These are phyloP conservation scores for Chytriomyces sp. DNA, from an alignment of 192 early-diverging fungal species.

Conservation along the genomic window DNA sequence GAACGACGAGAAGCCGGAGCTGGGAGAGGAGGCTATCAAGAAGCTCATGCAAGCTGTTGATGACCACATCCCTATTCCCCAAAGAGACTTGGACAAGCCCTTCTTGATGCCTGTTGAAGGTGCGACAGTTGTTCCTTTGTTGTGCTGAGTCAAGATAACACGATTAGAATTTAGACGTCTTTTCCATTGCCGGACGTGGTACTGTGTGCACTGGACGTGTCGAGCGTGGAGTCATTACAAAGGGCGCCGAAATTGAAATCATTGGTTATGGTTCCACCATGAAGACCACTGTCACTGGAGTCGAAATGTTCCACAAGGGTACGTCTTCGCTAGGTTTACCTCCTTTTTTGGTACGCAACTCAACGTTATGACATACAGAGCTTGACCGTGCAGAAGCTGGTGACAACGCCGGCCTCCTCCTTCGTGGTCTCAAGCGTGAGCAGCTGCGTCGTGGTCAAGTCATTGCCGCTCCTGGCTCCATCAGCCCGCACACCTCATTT, in stretches of 20 bases:
- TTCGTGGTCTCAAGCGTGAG: constrained; percentile 97
- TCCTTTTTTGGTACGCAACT: no score
- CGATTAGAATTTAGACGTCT: constrained; percentile 71
- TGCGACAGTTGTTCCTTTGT: constrained; percentile 8
- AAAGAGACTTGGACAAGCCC: constrained; percentile 95
- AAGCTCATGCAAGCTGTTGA: constrained; percentile 96
- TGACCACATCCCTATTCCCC: constrained; percentile 85
- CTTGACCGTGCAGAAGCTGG: constrained; percentile 95
- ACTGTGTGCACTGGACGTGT: constrained; percentile 95
- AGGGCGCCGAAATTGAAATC: constrained; percentile 96
- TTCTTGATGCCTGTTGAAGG: constrained; percentile 98
- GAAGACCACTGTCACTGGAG: constrained; percentile 95
- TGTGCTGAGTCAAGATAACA: not conserved
- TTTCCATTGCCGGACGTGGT: constrained; percentile 97
- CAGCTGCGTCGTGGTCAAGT: constrained; percentile 94
- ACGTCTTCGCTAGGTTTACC: not conserved
- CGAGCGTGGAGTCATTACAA: constrained; percentile 88
- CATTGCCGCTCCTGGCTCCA: constrained; percentile 85
- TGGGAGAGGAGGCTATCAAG: constrained; percentile 84
- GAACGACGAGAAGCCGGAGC: constrained; percentile 85
- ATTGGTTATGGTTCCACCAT: constrained; percentile 86
- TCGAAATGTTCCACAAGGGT: constrained; percentile 99
- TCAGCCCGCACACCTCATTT: constrained; percentile 96
- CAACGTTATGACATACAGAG: no score
- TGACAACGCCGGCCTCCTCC: constrained; percentile 96